Evolutionary conservation across 495 filamentous ascomycete genomes (phyloP), one percentile per base, ranked within the genome.

Genomic region (Daldinia childiae): DNA sequence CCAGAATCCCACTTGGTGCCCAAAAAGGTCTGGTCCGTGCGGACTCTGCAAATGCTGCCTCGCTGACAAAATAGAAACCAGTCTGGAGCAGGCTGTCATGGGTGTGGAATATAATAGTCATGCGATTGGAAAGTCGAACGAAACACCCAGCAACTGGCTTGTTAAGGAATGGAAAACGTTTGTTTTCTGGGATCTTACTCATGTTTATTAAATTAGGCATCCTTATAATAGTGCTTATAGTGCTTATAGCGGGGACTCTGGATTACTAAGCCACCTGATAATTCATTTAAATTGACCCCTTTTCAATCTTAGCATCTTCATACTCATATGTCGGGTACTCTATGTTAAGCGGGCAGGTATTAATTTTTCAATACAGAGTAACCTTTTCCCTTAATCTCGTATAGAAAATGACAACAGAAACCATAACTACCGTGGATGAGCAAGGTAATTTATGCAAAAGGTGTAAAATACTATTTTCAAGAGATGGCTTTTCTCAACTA

Each of bases 81-180:
- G 57, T 45, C 15, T 67, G 15, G 64, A 67, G 54, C 41, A 27
- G 19, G 21, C 30, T 17, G 56, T 61, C 6, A 67, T 67, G 64
- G 64, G 57, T 26, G 36, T 55, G 7, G 12, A 55, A 14, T 67
- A 67, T 14, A 5, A 61, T 61, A 67, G 64, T 6, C 3, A 43
- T 4, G 32, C 48, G 19, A 36, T 6, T n/a, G 64, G 64, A 26
- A 67, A 67, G 36, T 9, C 17, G 7, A 41, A 15, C 3, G 15
- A 54, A 15, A 34, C 1, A 19, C 56, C 56, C 6, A 45, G 64
- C 32, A 9, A 54, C 12, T 67, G 57, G 64, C 19, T 34, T 52
- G n/a, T 58, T 38, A 14, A 30, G 50, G 43, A 48, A 11, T 48
- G 43, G 43, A 21, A 48, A 21, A 12, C 7, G 7, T 24, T 48